A percentile compares a stretch with the other conserved stretches of the same genome.
phyloP scores from a whole-genome alignment of 2,329 filamentous ascomycete species.

The Verticillium nonalfalfae region DNA sequence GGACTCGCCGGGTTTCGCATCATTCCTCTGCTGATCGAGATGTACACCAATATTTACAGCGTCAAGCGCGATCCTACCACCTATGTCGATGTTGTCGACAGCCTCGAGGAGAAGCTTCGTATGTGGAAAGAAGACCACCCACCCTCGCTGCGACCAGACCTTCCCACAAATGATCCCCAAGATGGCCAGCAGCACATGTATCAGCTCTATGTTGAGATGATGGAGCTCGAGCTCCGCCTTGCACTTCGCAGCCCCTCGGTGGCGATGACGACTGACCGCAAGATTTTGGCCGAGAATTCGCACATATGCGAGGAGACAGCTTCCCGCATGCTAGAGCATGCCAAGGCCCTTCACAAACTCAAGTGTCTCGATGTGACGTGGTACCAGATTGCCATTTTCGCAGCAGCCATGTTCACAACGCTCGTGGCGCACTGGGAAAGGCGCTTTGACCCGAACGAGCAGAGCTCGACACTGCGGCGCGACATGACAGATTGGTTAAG shows the following conservation, averaged over 20 bases:
- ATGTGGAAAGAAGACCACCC: slow-evolving; percentile 61
- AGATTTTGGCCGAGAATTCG: slow-evolving; percentile 55
- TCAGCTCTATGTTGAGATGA: slow-evolving; percentile 47
- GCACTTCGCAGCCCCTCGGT: slow-evolving; percentile 57
- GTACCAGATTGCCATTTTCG: slow-evolving; percentile 67
- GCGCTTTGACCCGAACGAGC: slow-evolving; percentile 51
- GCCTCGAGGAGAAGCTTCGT: slow-evolving; percentile 58
- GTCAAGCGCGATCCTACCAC: slow-evolving; percentile 54
- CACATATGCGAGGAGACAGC: slow-evolving; percentile 61
- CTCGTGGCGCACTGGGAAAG: slow-evolving; percentile 65
- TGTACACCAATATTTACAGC: slow-evolving; percentile 72
- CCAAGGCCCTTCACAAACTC: slow-evolving; percentile 52
- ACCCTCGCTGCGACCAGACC: slow-evolving; percentile 45
- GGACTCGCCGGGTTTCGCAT: slow-evolving; percentile 62
- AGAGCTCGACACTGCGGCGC: slow-evolving; percentile 52
- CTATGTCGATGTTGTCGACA: slow-evolving; percentile 58
- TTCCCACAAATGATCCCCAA: slow-evolving; percentile 2
- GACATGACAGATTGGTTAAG: slow-evolving; percentile 67
- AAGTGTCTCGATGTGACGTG: slow-evolving; percentile 73
- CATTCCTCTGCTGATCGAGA: slow-evolving; percentile 61
- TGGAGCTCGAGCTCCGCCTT: slow-evolving; percentile 51
- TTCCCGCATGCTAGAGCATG: slow-evolving; percentile 55
- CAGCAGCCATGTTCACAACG: slow-evolving; percentile 67
- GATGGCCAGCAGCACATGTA: slow-evolving; percentile 39
- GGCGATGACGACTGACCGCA: slow-evolving; percentile 45